phyloP scores from a whole-genome alignment of 179 eudicot species.

The Kewa caespitosa region DNA sequence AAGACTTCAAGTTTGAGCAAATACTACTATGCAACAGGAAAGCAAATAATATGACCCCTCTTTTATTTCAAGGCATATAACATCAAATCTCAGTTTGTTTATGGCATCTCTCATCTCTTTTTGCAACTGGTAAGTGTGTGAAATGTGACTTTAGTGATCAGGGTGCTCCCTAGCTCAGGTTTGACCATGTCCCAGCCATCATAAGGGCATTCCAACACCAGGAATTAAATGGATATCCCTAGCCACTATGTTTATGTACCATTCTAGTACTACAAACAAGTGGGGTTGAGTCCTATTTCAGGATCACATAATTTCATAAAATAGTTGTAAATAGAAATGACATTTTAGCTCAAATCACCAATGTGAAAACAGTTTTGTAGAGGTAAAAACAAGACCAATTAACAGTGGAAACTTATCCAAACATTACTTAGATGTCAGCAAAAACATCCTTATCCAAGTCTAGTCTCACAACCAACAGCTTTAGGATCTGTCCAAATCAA shows the following conservation, averaged over 20 bases:
- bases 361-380: no score
- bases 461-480: slow-evolving; percentile 7
- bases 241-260: slow-evolving; percentile 3
- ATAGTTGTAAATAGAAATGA: neutral
- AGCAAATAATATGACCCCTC: slow-evolving; percentile 14
- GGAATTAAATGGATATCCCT: slow-evolving; percentile 1
- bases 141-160: neutral
- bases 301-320: neutral
- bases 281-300: neutral
- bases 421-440: slow-evolving; percentile 18
- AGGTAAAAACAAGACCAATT: no score
- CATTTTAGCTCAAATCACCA: neutral
- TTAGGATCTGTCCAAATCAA: slow-evolving; percentile 13
- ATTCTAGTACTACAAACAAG: slow-evolving; percentile 5
- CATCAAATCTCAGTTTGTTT: slow-evolving; percentile 17
- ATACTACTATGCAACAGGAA: slow-evolving; percentile 5
- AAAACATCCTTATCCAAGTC: slow-evolving; percentile 31
- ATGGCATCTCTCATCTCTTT: slow-evolving; percentile 13
- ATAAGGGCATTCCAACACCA: neutral
- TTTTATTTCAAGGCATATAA: slow-evolving; percentile 16
- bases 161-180: slow-evolving; percentile 9
- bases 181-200: slow-evolving; percentile 4
- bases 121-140: slow-evolving; percentile 6
- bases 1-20: neutral
- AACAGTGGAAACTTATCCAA: no score